Evolutionary conservation across 176 grass and related monocot species (phyloP).

Genomic region (Triticum urartu): DNA sequence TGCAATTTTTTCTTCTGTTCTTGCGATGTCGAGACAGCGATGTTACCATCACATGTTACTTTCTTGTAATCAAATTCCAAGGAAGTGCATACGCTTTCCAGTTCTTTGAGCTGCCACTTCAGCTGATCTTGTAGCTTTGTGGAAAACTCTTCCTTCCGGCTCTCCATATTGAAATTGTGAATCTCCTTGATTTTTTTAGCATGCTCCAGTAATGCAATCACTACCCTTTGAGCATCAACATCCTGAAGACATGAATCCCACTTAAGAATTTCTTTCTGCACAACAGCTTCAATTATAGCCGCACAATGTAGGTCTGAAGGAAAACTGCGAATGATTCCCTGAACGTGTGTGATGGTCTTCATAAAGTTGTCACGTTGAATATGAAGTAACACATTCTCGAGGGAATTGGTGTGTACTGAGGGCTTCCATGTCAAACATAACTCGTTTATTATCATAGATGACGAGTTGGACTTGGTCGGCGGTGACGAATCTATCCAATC

Average conservation of each 20-base stretch:
- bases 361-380: conserved; percentile 41
- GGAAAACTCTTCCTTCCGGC: conserved; percentile 44
- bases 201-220: conserved; percentile 41
- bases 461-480: conserved; percentile 3
- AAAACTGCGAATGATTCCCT: conserved; percentile 34
- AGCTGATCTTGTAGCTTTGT: conserved; percentile 34
- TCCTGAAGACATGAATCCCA: conserved; percentile 34
- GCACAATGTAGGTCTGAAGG: conserved; percentile 28
- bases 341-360: conserved; percentile 35
- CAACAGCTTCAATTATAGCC: conserved; percentile 38
- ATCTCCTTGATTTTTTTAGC: conserved; percentile 43
- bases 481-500: conserved; percentile 4
- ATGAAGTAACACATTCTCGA: conserved; percentile 43
- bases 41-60: conserved; percentile 23
- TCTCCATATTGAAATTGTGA: conserved; percentile 37
- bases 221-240: conserved; percentile 38
- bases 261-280: conserved; percentile 40
- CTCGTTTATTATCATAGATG: conserved; percentile 18
- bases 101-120: conserved; percentile 51
- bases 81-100: conserved; percentile 32
- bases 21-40: conserved; percentile 33
- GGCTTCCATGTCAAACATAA: conserved; percentile 40
- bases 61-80: conserved; percentile 50
- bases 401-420: conserved; percentile 9
- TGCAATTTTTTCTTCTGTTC: conserved; percentile 39